Base-by-base conservation (phyloP, 2,329 filamentous ascomycete genomes). In the Colletotrichum lindemuthianum region DNA sequence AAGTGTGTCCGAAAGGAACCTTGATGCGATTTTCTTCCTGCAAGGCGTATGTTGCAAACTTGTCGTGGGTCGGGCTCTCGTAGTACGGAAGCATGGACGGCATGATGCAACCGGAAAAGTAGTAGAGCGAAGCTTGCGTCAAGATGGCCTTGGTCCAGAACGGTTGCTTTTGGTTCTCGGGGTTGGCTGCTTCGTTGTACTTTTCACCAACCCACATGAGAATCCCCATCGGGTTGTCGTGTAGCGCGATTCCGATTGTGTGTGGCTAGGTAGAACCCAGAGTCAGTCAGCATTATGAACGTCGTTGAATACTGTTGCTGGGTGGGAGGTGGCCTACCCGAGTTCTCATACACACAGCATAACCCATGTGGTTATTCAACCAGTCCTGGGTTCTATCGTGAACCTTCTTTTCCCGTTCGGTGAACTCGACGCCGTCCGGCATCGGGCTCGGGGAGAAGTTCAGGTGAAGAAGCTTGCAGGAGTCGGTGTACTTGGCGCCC, bases 131-230 rank as follows among this genome's bases (percentile, higher is more conserved):
- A 1, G 66, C 60, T 0, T 54, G 60, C 8, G 65, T 68, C 16
- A 72, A 57, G 6, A 73, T 59, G 3, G 52, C 40, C n/a, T 63
- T 63, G 41, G 32, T 69, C 43, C 36, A 58, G 24, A 48, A 60
- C 9, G 36, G 60, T 67, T 66, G 54, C 68, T 60, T 67, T 44
- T 66, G 64, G 39, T 58, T 66, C 9, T 60, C 53, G 0, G 67
- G 67, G 32, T 64, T 50, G 12, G 66, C 56, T 6, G 52, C 53
- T 53, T 70, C 66, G 6, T 72, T 67, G 49, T 69, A 66, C 55
- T 82, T 81, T 65, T 82, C 78, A 1, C 78, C 80, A 0, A 82
- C 72, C 68, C 77, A 82, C 52, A 77, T 75, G 70, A 81, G 72
- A 45, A 80, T 75, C 1, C 79, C 80, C 3, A 82, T 69, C 0